Evolutionary conservation across 345 rosid species (phyloP).

Genomic region (Brassica cretica): DNA sequence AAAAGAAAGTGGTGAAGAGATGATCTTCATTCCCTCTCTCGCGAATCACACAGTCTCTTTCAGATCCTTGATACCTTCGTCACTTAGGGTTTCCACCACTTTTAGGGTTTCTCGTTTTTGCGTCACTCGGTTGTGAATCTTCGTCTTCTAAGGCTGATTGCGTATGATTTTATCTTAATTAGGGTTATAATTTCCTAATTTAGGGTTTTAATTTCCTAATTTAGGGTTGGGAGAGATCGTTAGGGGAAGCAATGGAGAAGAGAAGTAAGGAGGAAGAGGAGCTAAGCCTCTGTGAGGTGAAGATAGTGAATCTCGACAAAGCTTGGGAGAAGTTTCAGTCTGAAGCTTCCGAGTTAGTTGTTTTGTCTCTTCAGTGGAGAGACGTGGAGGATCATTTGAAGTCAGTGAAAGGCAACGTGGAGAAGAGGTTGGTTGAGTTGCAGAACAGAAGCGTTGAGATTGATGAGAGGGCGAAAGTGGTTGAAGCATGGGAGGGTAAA

Average conservation of each 20-base stretch:
- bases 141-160: no score
- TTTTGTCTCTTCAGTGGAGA: constrained; percentile 21
- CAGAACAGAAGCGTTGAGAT: not conserved
- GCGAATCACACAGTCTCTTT: not conserved
- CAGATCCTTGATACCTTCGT: not conserved
- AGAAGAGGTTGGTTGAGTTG: constrained; percentile 10
- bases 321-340: not conserved
- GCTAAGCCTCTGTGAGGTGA: constrained; percentile 16
- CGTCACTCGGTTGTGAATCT: not conserved
- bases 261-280: constrained; percentile 1
- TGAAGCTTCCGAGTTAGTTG: not conserved
- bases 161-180: no score
- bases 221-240: not conserved
- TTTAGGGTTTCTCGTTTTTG: not conserved
- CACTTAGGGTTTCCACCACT: not conserved
- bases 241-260: not conserved
- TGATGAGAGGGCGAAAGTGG: constrained; percentile 18
- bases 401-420: not conserved
- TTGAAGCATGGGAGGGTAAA: constrained; percentile 22
- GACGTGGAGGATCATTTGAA: constrained; percentile 17
- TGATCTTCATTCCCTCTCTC: not conserved
- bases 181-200: no score
- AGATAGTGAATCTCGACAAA: constrained; percentile 23
- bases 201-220: not conserved
- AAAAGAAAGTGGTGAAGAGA: not conserved